These are phyloP conservation scores for Eucalyptus sp. DNA, from an alignment of 345 rosid genomes.

Conservation along the genomic window DNA sequence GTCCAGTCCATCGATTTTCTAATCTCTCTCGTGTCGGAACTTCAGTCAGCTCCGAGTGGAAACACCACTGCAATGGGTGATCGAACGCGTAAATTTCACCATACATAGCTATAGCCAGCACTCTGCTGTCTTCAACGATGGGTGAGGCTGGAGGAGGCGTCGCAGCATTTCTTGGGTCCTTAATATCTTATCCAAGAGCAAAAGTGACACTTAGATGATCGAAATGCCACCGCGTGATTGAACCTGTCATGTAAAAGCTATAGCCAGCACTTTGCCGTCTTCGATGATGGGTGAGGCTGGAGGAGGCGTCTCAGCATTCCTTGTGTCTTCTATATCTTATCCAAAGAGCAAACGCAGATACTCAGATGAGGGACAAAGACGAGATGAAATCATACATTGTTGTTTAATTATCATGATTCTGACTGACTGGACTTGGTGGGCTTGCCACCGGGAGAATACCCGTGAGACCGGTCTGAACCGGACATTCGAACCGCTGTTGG, in stretches of 20 bases:
- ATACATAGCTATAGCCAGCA: slow-evolving; percentile 12
- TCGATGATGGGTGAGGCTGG: slow-evolving; percentile 25
- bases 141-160: slow-evolving; percentile 55
- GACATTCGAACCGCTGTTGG: slow-evolving; percentile 44
- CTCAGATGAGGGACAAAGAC: background rate
- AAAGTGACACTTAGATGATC: background rate
- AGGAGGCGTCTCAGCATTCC: slow-evolving; percentile 74
- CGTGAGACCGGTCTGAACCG: slow-evolving; percentile 29
- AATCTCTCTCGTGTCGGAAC: background rate
- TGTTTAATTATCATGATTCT: background rate
- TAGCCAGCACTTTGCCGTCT: slow-evolving; percentile 27
- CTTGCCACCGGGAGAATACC: slow-evolving; percentile 36
- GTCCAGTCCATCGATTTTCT: background rate
- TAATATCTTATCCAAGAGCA: background rate
- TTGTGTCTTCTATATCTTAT: slow-evolving; percentile 4
- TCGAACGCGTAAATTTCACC: background rate
- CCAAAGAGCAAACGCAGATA: background rate
- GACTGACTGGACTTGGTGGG: slow-evolving; percentile 30
- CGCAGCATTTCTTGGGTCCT: slow-evolving; percentile 39
- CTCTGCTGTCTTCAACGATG: slow-evolving; percentile 17
- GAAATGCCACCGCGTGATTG: background rate
- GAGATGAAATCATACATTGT: background rate
- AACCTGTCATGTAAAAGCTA: background rate
- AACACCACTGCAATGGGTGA: slow-evolving; percentile 7
- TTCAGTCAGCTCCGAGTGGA: slow-evolving; percentile 23